Evolutionary conservation across 257 asterid species (phyloP), one percentile per base, ranked within the genome.

Genomic region (Jasminum sambac): DNA sequence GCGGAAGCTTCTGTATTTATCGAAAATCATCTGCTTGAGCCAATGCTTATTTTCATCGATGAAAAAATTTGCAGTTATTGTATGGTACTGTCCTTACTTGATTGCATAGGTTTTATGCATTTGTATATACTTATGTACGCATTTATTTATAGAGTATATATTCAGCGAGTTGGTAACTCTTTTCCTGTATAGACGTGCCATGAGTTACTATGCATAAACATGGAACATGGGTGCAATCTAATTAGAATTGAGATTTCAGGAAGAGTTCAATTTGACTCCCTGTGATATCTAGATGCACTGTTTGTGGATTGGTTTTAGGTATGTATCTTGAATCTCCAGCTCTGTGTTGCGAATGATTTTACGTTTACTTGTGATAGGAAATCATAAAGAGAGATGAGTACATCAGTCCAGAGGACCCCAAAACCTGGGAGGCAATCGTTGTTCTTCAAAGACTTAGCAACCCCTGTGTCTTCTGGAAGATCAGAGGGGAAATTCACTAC

Each of bases 361-460:
- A n/a, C 42, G 11, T 30, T 25, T 61, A 59, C n/a, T 66, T 74
- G 12, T 43, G 37, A 66, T 60, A 81, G 85, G 73, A 65, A 43
- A 8, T 17, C 67, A 50, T 63, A 70, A 76, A 50, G 68, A 75
- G 72, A 82, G 77, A 95, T 91, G 99, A 83, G 82, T 43, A 19
- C 90, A 14, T 72, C 77, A 72, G 75, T 73, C 39, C 84, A 79
- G 26, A 80, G 92, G 68, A 91, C 97, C 68, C 97, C 97, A 4
- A 91, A 75, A 74, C 75, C 97, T 34, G 97, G 95, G 76, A 84
- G 97, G 78, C 95, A 91, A 40, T 91, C 97, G 17, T 59, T 84
- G 70, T 90, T 95, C 74, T 95, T 84, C 78, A 96, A 90, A 73
- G 99, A 91, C 80, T 84, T 95, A 78, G 90, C 96, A 11, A 79